Conservation (phyloP, 2,329 filamentous ascomycete species). For the Aspergillus niger region DNA sequence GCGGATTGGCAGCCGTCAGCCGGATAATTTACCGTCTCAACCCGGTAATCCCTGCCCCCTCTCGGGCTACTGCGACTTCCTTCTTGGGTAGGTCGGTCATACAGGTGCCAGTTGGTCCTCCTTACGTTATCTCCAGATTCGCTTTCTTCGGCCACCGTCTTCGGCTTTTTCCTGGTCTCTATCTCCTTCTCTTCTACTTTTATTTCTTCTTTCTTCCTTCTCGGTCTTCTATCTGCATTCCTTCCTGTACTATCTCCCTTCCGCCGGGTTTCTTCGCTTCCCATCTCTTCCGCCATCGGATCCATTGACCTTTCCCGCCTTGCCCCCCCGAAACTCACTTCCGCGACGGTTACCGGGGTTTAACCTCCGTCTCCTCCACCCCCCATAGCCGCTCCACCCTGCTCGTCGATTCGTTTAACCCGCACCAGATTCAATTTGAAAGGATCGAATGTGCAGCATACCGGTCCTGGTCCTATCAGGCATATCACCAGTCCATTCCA, state of each 20-base stretch:
- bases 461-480: neutral
- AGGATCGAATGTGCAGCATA: neutral
- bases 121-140: slow-evolving; percentile 28
- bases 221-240: neutral
- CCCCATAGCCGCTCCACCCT: slow-evolving; percentile 3
- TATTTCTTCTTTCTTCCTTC: neutral
- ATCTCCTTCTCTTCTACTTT: slow-evolving; percentile 4
- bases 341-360: slow-evolving; percentile 14
- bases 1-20: neutral
- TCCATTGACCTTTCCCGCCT: slow-evolving; percentile 2
- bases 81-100: slow-evolving; percentile 1
- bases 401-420: neutral
- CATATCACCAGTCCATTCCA: neutral
- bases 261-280: neutral
- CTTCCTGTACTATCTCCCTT: neutral
- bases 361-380: neutral
- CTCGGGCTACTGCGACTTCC: slow-evolving; percentile 1
- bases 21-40: slow-evolving; percentile 11
- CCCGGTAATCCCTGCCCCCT: neutral
- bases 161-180: slow-evolving; percentile 19
- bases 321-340: slow-evolving; percentile 1
- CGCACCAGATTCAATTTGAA: neutral
- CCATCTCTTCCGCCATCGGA: slow-evolving; percentile 4
- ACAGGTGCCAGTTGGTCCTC: slow-evolving; percentile 19
- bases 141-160: slow-evolving; percentile 21